Evolutionary conservation across 1,284 basidiomycete species (phyloP).

Genomic region (Irpex sp.): DNA sequence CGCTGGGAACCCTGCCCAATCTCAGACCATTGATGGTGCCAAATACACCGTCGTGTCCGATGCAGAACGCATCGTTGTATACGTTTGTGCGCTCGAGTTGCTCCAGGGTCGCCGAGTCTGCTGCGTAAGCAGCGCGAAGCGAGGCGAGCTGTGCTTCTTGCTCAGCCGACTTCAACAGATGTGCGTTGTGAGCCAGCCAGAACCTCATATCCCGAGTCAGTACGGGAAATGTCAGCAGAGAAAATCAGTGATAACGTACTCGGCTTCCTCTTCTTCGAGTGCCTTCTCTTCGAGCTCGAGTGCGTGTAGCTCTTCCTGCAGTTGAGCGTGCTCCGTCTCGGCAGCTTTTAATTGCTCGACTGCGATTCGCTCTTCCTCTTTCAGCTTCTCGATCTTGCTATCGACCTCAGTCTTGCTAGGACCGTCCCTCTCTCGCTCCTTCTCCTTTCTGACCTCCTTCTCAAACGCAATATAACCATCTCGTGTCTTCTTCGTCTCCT

Average conservation of each 20-base stretch:
- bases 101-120: slow-evolving; percentile 73
- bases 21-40: slow-evolving; percentile 97
- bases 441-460: slow-evolving; percentile 76
- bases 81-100: slow-evolving; percentile 94
- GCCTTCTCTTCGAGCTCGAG: slow-evolving; percentile 76
- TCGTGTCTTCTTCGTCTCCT: slow-evolving; percentile 87
- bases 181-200: slow-evolving; percentile 77
- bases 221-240: slow-evolving; percentile 2
- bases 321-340: slow-evolving; percentile 69
- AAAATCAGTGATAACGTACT: slow-evolving; percentile 34
- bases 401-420: slow-evolving; percentile 61
- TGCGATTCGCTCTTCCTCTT: slow-evolving; percentile 68
- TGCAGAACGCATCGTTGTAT: slow-evolving; percentile 98
- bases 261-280: slow-evolving; percentile 73
- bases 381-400: slow-evolving; percentile 69
- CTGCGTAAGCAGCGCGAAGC: slow-evolving; percentile 71
- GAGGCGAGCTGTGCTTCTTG: slow-evolving; percentile 70
- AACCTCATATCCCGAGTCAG: slow-evolving; percentile 50
- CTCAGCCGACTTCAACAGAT: slow-evolving; percentile 60
- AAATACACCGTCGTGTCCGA: slow-evolving; percentile 91
- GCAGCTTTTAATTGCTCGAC: slow-evolving; percentile 73
- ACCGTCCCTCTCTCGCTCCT: slow-evolving; percentile 60
- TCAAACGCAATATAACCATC: slow-evolving; percentile 94
- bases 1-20: slow-evolving; percentile 80
- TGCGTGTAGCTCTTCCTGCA: slow-evolving; percentile 70